Base-by-base conservation (phyloP, 2,329 filamentous ascomycete species). In the Talaromyces sp. region DNA sequence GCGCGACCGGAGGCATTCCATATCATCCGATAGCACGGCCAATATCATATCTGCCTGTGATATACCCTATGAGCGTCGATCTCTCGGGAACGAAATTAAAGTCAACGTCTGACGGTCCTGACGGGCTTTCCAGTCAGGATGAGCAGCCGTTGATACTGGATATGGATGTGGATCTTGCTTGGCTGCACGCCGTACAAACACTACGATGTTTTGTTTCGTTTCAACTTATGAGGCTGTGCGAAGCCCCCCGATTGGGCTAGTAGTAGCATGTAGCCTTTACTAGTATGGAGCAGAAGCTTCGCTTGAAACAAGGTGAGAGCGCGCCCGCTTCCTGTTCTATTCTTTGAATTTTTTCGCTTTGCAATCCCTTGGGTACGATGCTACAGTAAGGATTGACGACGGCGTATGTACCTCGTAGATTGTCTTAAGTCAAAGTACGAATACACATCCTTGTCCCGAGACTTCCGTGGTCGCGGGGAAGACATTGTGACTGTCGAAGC, bases 181-280 rank as follows among this genome's bases (percentile, higher is more conserved):
- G 31, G 18, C 35, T 42, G 28, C 6, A n/a, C 28, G 3, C 28
- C 28, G 28, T 28, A 28, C 28, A 28, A 28, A 28, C 3, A 3
- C 6, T 28, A 28, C 3, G 28, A 3, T 28, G 54, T 57, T 42
- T 57, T 28, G 54, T 57, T 40, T 40, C 35, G 54, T 40, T 57
- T 57, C 35, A 57, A 57, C 21, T 57, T 57, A 31, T 31, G 50
- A 54, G 50, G 50, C 50, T 35, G 50, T 54, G 50, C 50, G 31
- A 18, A 54, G 31, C 50, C 50, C 50, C 31, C n/a, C 35, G 21
- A 9, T 11, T 54, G 50, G 18, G 18, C 50, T 50, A 31, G n/a
- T n/a, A n/a, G n/a, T n/a, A n/a, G 25, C 46, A 50, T 31, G 46
- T 31, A 50, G 46, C 23, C 46, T 50, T 50, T 16, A n/a, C n/a